phyloP scores from a whole-genome alignment of 352 stramenopile species.

The Globisporangium recalcitrans region DNA sequence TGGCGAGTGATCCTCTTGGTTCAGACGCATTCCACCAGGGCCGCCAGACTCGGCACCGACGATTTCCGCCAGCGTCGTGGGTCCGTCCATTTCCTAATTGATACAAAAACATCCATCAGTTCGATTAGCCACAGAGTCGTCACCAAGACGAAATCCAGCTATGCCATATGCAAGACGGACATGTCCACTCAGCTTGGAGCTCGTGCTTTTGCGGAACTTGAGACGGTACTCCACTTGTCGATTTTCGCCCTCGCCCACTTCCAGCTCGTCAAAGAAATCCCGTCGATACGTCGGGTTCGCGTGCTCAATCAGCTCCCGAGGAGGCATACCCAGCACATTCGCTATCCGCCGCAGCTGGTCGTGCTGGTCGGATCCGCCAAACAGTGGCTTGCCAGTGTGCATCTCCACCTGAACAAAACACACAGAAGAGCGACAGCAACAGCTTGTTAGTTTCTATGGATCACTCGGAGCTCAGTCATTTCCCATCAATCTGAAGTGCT shows the following conservation, averaged over 20 bases:
- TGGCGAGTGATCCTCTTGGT: constrained; percentile 65
- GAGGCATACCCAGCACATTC: constrained; percentile 92
- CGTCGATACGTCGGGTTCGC: constrained; percentile 74
- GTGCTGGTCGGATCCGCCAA: constrained; percentile 93
- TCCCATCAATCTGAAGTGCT: neutral
- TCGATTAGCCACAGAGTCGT: constrained; percentile 2
- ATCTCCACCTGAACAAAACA: constrained; percentile 76
- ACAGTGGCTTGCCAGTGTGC: constrained; percentile 97
- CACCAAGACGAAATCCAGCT: neutral
- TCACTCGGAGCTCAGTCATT: neutral
- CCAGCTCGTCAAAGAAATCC: constrained; percentile 91
- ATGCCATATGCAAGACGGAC: constrained; percentile 12
- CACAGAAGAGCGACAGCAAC: neutral
- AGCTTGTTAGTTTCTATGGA: neutral
- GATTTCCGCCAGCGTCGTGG: constrained; percentile 51
- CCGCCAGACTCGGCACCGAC: constrained; percentile 43
- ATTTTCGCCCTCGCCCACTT: constrained; percentile 49
- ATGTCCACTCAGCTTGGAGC: constrained; percentile 29
- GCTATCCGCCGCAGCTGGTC: constrained; percentile 98
- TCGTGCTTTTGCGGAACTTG: constrained; percentile 52
- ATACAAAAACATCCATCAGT: constrained; percentile 2
- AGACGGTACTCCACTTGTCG: constrained; percentile 57
- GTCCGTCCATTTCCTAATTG: constrained; percentile 25
- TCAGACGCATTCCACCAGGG: constrained; percentile 28
- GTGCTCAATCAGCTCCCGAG: constrained; percentile 87